Conservation (phyloP, 2,329 filamentous ascomycete genomes). For the Tolypocladium guangdongense region DNA sequence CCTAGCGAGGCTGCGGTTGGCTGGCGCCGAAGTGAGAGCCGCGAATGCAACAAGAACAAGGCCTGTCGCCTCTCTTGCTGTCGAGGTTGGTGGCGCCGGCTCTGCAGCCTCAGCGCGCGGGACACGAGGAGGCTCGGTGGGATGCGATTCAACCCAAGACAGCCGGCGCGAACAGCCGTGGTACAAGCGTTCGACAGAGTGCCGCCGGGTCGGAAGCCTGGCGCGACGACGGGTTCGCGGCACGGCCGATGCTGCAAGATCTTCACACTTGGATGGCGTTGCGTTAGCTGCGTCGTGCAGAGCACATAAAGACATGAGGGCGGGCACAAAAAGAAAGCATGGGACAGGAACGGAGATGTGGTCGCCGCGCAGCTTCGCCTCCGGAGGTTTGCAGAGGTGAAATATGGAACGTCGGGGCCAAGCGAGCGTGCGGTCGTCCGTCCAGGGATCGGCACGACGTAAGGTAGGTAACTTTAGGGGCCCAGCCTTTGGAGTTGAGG, state of each 20-base stretch:
- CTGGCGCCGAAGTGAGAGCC: neutral
- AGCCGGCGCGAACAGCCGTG: neutral
- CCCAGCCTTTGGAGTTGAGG: conserved; percentile 7
- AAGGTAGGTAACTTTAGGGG: conserved; percentile 11
- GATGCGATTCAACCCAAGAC: neutral
- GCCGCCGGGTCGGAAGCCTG: neutral
- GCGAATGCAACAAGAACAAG: neutral
- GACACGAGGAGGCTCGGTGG: neutral
- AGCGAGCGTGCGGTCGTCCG: neutral
- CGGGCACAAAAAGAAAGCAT: neutral
- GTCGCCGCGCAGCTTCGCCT: neutral
- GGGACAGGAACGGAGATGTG: neutral
- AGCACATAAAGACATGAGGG: neutral
- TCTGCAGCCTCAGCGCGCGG: neutral
- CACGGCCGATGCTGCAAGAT: neutral
- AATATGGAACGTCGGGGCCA: neutral
- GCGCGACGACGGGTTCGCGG: neutral
- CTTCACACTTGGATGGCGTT: neutral
- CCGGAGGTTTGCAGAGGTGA: neutral
- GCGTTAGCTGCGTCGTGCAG: neutral
- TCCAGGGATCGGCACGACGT: conserved; percentile 6
- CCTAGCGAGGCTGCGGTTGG: neutral
- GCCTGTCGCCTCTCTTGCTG: neutral
- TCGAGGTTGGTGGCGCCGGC: neutral
- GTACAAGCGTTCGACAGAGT: neutral